phyloP scores from a whole-genome alignment of 805 yeast genomes.

The Candida anglica region DNA sequence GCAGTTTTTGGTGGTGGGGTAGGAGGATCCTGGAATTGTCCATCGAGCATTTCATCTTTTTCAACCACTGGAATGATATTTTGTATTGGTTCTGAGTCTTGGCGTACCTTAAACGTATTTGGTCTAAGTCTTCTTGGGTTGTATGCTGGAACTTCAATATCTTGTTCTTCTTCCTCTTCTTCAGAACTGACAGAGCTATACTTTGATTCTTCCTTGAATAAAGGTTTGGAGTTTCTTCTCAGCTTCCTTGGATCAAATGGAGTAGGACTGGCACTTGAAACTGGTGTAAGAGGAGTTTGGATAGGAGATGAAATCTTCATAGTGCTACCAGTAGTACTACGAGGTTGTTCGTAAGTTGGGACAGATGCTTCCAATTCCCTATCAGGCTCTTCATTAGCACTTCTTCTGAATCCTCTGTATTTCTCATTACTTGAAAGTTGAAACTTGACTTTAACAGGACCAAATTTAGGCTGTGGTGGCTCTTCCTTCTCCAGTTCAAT shows the following conservation, averaged over 20 bases:
- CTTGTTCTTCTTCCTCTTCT: not conserved
- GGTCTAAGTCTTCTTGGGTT: constrained; percentile 14
- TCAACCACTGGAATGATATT: no score
- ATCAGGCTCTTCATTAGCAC: constrained; percentile 9
- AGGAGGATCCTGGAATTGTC: constrained; percentile 1
- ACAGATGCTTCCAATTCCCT: constrained; percentile 3
- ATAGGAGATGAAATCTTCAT: not conserved
- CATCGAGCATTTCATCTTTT: no score
- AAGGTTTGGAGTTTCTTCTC: constrained; percentile 6
- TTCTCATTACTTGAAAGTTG: constrained; percentile 28
- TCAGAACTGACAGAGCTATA: not conserved
- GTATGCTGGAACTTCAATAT: constrained; percentile 2
- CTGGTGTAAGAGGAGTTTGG: constrained; percentile 4
- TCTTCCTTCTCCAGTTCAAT: constrained; percentile 6
- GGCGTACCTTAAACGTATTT: not conserved
- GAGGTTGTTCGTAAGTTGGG: no score
- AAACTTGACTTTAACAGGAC: constrained; percentile 11
- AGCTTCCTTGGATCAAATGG: constrained; percentile 19
- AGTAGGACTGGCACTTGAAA: constrained; percentile 8
- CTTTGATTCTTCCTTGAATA: not conserved
- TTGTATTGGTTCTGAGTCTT: no score
- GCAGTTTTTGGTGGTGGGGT: constrained; percentile 16
- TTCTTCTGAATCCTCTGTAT: constrained; percentile 41
- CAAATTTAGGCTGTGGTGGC: constrained; percentile 4
- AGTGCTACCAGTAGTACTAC: not conserved